Evolutionary conservation across 257 asterid genomes (phyloP).

Genomic region (Linderniella brevidens): DNA sequence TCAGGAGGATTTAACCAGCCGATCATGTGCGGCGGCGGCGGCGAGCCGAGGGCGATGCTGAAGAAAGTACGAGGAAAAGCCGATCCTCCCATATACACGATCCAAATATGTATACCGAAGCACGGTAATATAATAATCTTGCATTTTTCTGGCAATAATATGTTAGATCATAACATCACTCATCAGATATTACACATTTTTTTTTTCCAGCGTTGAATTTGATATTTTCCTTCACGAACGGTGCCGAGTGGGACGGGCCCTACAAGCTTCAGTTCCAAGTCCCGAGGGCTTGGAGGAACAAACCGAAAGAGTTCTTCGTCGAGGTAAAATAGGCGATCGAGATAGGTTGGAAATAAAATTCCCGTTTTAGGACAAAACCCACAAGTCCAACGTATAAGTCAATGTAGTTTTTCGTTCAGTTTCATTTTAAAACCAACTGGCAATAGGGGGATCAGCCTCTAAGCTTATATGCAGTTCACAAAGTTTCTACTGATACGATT

Average conservation of each 20-base stretch:
- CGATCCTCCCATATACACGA: conserved; percentile 55
- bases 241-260: conserved; percentile 81
- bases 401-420: too few species aligned
- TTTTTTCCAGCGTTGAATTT: conserved; percentile 47
- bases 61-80: conserved; percentile 62
- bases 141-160: too few species aligned
- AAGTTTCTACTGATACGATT: too few species aligned
- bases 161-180: too few species aligned
- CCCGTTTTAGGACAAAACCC: too few species aligned
- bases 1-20: conserved; percentile 92
- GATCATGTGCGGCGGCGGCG: conserved; percentile 90
- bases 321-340: too few species aligned
- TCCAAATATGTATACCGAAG: conserved; percentile 78
- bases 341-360: too few species aligned
- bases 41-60: conserved; percentile 89
- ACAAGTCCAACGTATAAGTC: too few species aligned
- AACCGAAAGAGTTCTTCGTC: conserved; percentile 44
- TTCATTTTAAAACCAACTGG: too few species aligned
- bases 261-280: conserved; percentile 66
- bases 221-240: conserved; percentile 84
- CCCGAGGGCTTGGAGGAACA: conserved; percentile 59
- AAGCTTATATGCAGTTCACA: too few species aligned
- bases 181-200: too few species aligned
- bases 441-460: too few species aligned
- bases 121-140: conserved; percentile 31